A percentile compares a stretch with the other conserved stretches of the same genome.
Conservation (phyloP, 1,284 basidiomycete species). For the Ustilago vetiveriae region DNA sequence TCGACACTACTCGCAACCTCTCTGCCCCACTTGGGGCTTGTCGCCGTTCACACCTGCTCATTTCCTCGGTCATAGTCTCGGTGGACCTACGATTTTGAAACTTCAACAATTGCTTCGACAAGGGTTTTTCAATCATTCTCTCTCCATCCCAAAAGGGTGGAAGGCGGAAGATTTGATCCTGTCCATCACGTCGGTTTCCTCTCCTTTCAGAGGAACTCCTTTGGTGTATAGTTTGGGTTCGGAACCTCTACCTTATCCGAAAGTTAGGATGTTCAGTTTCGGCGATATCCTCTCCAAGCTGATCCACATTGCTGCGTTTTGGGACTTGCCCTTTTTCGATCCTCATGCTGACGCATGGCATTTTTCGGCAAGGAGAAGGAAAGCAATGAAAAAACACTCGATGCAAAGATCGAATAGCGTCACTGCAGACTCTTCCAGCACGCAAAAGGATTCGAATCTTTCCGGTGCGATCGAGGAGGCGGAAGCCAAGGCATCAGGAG, state of each 20-base stretch:
- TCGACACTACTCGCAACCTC: conserved; percentile 67
- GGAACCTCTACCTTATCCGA: conserved; percentile 35
- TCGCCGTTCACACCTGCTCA: conserved; percentile 68
- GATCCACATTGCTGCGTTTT: conserved; percentile 43
- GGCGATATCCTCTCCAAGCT: conserved; percentile 47
- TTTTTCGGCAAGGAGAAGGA: conserved; percentile 7
- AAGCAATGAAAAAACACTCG: neutral
- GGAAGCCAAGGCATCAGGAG: too few species aligned
- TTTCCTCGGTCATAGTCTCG: conserved; percentile 73
- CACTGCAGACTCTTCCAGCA: too few species aligned
- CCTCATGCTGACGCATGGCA: conserved; percentile 47
- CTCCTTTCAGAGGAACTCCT: conserved; percentile 49
- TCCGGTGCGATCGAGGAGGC: too few species aligned
- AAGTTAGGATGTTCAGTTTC: conserved; percentile 40
- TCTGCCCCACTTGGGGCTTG: conserved; percentile 72
- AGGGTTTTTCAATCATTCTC: conserved; percentile 44
- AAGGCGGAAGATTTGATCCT: conserved; percentile 29
- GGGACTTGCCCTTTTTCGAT: conserved; percentile 44
- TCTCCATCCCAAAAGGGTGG: conserved; percentile 2
- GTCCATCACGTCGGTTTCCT: conserved; percentile 48
- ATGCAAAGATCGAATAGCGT: too few species aligned
- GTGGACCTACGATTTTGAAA: conserved; percentile 61
- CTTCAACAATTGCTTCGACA: conserved; percentile 39
- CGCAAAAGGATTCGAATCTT: too few species aligned
- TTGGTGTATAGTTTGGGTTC: conserved; percentile 51